phyloP scores from a whole-genome alignment of 768 basidiomycete genomes.

The Leccinum arenicola region DNA sequence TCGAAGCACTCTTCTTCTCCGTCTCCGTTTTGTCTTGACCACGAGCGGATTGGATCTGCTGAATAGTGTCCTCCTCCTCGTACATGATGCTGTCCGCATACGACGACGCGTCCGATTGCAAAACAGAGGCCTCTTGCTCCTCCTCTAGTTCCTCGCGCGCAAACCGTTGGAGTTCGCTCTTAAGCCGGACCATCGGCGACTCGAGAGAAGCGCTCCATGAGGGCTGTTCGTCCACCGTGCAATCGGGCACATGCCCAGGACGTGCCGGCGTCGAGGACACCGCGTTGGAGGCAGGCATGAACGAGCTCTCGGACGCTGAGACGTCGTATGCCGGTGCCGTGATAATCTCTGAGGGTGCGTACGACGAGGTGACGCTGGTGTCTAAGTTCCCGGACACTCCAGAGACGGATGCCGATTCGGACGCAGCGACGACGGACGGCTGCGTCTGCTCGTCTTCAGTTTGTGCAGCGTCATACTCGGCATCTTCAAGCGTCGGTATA shows the following conservation, averaged over 20 bases:
- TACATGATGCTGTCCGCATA: constrained; percentile 29
- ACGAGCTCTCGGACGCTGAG: constrained; percentile 64
- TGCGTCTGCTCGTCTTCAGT: constrained; percentile 45
- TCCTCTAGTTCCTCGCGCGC: constrained; percentile 30
- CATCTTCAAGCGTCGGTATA: constrained; percentile 71
- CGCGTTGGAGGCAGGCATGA: constrained; percentile 62
- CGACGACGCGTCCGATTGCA: constrained; percentile 17
- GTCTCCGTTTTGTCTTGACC: constrained; percentile 42
- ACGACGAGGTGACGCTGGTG: constrained; percentile 12
- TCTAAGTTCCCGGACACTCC: background rate
- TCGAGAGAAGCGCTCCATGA: constrained; percentile 77
- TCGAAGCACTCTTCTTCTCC: constrained; percentile 38
- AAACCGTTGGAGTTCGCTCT: constrained; percentile 58
- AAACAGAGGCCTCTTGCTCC: constrained; percentile 26
- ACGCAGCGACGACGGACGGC: constrained; percentile 14
- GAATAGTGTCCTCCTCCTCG: constrained; percentile 29
- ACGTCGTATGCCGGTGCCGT: constrained; percentile 31
- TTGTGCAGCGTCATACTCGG: constrained; percentile 56
- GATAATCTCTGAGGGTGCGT: constrained; percentile 1
- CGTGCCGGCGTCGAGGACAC: constrained; percentile 77
- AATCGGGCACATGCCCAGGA: constrained; percentile 31
- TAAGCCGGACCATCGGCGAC: constrained; percentile 67
- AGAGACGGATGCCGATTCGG: constrained; percentile 16
- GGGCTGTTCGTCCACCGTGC: constrained; percentile 45
- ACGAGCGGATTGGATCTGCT: constrained; percentile 22